Evolutionary conservation across 108 stramenopile genomes (phyloP), one percentile per base, ranked within the genome.

Genomic region (Conticribra weissflogii): DNA sequence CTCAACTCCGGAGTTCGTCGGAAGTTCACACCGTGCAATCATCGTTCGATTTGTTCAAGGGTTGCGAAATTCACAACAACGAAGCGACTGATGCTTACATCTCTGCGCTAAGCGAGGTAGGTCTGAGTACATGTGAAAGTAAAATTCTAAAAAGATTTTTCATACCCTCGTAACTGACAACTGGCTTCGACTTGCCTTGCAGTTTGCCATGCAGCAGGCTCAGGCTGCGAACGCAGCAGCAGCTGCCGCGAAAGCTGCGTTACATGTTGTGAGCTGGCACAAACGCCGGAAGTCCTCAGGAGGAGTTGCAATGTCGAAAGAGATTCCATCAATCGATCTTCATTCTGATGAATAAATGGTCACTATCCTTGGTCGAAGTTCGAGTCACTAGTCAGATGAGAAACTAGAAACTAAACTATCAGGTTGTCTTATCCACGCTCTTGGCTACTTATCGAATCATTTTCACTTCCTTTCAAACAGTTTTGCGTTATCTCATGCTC

Each of bases 141-240:
- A 46, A 30, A 41, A 57, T 0, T 29, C 21, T 29, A 14, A 30
- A 21, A 33, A 33, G 21, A 30, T 24, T 27, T 32, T 2, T n/a
- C n/a, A 12, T 15, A 15, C 25, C 0, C 27, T 30, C 0, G 27
- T 19, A 12, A 15, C 17, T 1, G n/a, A 1, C 32, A 12, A n/a
- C n/a, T n/a, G n/a, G n/a, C 4, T 56, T 3, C 55, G 15, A 14
- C 25, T 58, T 18, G 30, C 2, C 30, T 17, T 36, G 0, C 36
- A 60, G 59, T 68, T 19, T 56, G 66, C 66, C 32, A 44, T 68
- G 28, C 44, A 47, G 57, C 54, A 57, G 41, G 54, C 66, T 22
- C 55, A 54, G n/a, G 69, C 59, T 2, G 69, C 69, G 31, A 70
- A 59, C 24, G 75, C 75, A 21, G 75, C 75, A 15, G 67, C 75